Base-by-base conservation (phyloP, 2,329 filamentous ascomycete species). In the Sporothrix globosa region DNA sequence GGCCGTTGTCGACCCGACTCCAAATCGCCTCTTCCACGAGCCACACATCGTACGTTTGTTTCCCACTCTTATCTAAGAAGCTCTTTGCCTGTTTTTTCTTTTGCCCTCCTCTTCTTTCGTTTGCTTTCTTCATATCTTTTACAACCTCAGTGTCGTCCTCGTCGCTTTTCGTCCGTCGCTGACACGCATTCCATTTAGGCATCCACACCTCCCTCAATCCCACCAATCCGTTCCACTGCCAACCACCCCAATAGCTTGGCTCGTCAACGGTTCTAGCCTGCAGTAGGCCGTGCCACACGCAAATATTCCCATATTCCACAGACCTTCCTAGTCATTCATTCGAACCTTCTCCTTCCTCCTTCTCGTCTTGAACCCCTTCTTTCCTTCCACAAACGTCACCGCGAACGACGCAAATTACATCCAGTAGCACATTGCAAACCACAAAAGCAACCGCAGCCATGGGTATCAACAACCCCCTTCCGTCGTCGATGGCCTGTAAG, bases 401-500 rank as follows among this genome's bases (percentile, higher is more conserved):
- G 48, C 44, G 53, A 53, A 41, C 52, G 24, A 52, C 46, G n/a
- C n/a, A 53, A 30, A 53, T 21, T 39, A 44, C 34, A 11, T 27
- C 17, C 24, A 10, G 46, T 60, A 46, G 53, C 69, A 61, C n/a
- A 21, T 58, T 7, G 19, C 58, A 34, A 24, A 48, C n/a, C 24
- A 21, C 56, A 48, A 11, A 3, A 4, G 41, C 46, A 48, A 67
- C 68, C 71, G 61, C 70, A 72, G 63, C 70, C 73, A 89, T 90
- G 86, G 88, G 88, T 76, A 82, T 90, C 80, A 84, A 90, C 78
- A 90, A 89, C 76, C 88, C 88, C 74, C 84, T 90, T 72, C 88
- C 88, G 78, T 87, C 87, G 78, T 89, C 87, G 74, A 83, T 90
- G 83, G 86, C 87, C 80, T 90, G 88, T 90, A 86, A 85, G 88